Percentiles rank a stretch among this genome's conserved stretches.
These are phyloP conservation scores for Lobulomyces angularis DNA, from an alignment of 192 early-diverging fungal species.

Conservation along the genomic window DNA sequence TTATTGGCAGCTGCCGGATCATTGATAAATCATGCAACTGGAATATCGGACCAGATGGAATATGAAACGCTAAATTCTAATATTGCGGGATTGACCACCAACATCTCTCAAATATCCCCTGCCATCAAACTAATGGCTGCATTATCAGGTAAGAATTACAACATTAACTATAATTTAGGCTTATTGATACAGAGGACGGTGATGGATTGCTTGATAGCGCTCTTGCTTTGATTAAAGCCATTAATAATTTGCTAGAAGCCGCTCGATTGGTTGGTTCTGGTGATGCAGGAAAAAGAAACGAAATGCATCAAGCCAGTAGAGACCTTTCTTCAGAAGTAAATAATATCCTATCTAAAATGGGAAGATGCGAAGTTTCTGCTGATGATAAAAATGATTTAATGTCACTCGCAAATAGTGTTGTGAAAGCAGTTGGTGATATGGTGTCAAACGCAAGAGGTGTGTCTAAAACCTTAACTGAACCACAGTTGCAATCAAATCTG, in stretches of 20 bases:
- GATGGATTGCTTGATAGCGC: conserved; percentile 25
- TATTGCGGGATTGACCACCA: conserved; percentile 29
- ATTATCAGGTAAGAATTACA: conserved; percentile 10
- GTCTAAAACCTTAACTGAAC: conserved; percentile 16
- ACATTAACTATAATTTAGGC: conserved; percentile 9
- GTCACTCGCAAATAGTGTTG: conserved; percentile 26
- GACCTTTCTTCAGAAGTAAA: conserved; percentile 19
- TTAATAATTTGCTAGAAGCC: conserved; percentile 21
- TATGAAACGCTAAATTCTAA: conserved; percentile 33
- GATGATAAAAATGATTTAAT: conserved; percentile 29
- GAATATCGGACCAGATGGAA: conserved; percentile 34
- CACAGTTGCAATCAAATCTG: conserved; percentile 16
- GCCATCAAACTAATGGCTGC: conserved; percentile 30
- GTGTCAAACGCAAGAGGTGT: conserved; percentile 17
- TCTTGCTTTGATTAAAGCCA: conserved; percentile 13
- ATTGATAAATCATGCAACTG: conserved; percentile 29
- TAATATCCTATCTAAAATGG: conserved; percentile 26
- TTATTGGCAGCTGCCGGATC: conserved; percentile 33
- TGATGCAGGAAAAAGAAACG: conserved; percentile 8
- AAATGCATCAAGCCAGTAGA: conserved; percentile 16
- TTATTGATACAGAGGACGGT: conserved; percentile 14
- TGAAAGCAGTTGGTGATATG: conserved; percentile 21
- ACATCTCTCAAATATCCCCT: conserved; percentile 34
- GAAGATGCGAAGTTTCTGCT: conserved; percentile 28
- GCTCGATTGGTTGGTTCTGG: conserved; percentile 26